Conservation (phyloP, 306 rosid genomes). For the Glycyrrhiza uralensis region DNA sequence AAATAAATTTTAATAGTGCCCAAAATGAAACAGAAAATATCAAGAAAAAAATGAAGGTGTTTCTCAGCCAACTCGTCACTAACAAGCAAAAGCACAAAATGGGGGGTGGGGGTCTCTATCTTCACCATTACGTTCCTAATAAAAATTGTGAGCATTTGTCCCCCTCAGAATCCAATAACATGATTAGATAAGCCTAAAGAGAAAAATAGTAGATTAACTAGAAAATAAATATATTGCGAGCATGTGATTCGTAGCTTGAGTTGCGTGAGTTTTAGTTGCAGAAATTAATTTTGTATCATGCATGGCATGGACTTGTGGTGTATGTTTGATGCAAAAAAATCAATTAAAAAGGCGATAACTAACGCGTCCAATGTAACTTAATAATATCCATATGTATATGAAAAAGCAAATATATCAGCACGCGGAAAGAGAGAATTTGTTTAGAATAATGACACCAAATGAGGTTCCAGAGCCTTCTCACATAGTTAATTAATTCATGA, state of each 20-base stretch:
- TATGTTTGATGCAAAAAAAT: not conserved
- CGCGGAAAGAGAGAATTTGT: not conserved
- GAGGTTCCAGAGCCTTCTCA: conserved; percentile 7
- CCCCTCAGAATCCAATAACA: conserved; percentile 16
- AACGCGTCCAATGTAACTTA: not conserved
- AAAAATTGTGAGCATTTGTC: not conserved
- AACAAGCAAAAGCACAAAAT: not conserved
- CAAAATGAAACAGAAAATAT: not conserved
- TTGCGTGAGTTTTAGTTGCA: conserved; percentile 16
- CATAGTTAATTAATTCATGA: not conserved
- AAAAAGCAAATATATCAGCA: not conserved
- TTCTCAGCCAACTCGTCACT: not conserved
- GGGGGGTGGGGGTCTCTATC: not conserved
- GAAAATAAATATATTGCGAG: not conserved
- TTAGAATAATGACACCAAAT: not conserved
- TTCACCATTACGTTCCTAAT: not conserved
- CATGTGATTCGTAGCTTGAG: not conserved
- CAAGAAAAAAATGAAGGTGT: not conserved
- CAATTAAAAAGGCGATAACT: not conserved
- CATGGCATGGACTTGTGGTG: not conserved
- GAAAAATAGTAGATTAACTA: not conserved
- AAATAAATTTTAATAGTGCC: not conserved
- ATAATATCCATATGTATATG: not conserved
- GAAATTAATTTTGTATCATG: conserved; percentile 8
- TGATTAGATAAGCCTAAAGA: not conserved